A percentile compares a stretch with the other conserved stretches of the same genome.
These are phyloP conservation scores for Vanrija sp. DNA, from an alignment of 1,284 basidiomycete genomes.

Conservation along the genomic window DNA sequence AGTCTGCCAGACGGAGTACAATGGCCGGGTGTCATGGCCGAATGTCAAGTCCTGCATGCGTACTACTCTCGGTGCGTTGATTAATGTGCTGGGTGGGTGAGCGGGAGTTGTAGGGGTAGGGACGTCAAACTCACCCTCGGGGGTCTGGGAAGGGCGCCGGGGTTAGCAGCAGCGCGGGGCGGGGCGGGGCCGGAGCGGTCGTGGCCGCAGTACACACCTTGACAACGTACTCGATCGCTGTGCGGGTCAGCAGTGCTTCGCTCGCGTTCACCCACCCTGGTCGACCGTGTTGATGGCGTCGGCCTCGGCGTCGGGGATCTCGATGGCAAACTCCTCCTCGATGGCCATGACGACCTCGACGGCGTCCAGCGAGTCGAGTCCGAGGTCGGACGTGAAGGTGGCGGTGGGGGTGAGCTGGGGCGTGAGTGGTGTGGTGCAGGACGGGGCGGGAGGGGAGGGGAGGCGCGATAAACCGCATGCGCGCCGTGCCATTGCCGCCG, in stretches of 20 bases:
- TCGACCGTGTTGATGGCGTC: conserved; percentile 93
- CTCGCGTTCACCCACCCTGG: conserved; percentile 64
- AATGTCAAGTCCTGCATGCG: conserved; percentile 24
- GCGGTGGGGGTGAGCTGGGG: conserved; percentile 67
- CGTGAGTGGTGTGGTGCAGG: not conserved
- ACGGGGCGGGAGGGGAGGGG: not conserved
- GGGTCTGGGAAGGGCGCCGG: conserved; percentile 31
- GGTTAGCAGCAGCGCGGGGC: conserved; percentile 9
- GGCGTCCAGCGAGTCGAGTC: conserved; percentile 93
- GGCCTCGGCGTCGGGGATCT: conserved; percentile 96
- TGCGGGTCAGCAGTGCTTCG: conserved; percentile 8
- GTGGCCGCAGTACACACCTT: conserved; percentile 55
- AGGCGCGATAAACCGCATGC: not conserved
- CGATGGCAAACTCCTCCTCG: conserved; percentile 76
- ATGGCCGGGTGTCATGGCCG: conserved; percentile 9
- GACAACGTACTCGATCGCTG: conserved; percentile 95
- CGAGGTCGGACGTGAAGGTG: conserved; percentile 81
- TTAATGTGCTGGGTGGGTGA: conserved; percentile 27
- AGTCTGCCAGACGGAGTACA: no score
- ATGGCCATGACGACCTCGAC: conserved; percentile 99
- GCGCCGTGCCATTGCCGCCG: not conserved
- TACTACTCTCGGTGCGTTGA: conserved; percentile 18
- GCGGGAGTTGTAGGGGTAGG: not conserved
- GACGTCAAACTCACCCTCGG: conserved; percentile 38
- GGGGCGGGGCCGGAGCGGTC: not conserved